phyloP scores from a whole-genome alignment of 768 basidiomycete genomes.

The Daedaleopsis nitida region DNA sequence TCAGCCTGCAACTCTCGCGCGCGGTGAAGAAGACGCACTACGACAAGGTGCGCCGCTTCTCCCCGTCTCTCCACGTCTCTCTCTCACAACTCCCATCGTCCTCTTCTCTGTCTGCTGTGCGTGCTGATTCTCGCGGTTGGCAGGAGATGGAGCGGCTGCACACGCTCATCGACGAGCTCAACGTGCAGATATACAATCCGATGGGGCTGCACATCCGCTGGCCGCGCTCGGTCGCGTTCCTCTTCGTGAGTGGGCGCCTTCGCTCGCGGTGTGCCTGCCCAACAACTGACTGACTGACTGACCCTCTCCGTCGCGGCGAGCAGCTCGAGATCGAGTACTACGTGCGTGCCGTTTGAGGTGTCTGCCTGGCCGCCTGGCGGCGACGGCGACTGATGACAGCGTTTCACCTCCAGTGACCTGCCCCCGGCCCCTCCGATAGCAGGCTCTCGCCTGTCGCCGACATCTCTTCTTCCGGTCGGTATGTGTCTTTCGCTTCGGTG shows the following conservation, averaged over 20 bases:
- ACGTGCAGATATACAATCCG: slow-evolving; percentile 77
- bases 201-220: slow-evolving; percentile 85
- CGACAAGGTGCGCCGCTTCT: slow-evolving; percentile 58
- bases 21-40: slow-evolving; percentile 76
- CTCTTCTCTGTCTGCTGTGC: neutral
- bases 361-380: too few relatives aligned
- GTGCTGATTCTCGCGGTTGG: too few relatives aligned
- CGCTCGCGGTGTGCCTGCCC: neutral
- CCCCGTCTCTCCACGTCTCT: neutral
- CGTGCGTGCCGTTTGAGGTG: slow-evolving; percentile 45
- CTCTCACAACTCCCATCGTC: neutral
- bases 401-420: slow-evolving; percentile 5
- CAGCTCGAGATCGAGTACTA: slow-evolving; percentile 97
- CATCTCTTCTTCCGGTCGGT: too few relatives aligned
- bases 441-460: too few relatives aligned
- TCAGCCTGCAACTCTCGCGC: slow-evolving; percentile 80
- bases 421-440: neutral
- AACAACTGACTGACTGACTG: neutral
- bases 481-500: too few relatives aligned
- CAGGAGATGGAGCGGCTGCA: slow-evolving; percentile 81
- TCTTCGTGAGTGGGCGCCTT: slow-evolving; percentile 78
- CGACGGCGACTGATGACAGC: slow-evolving; percentile 7
- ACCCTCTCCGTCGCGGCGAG: neutral
- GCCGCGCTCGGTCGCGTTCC: slow-evolving; percentile 82
- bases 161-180: slow-evolving; percentile 63